A percentile compares a stretch with the other conserved stretches of the same genome.
Evolutionary conservation across 768 basidiomycete genomes (phyloP).

Genomic region (Gelatoporia subvermispora): DNA sequence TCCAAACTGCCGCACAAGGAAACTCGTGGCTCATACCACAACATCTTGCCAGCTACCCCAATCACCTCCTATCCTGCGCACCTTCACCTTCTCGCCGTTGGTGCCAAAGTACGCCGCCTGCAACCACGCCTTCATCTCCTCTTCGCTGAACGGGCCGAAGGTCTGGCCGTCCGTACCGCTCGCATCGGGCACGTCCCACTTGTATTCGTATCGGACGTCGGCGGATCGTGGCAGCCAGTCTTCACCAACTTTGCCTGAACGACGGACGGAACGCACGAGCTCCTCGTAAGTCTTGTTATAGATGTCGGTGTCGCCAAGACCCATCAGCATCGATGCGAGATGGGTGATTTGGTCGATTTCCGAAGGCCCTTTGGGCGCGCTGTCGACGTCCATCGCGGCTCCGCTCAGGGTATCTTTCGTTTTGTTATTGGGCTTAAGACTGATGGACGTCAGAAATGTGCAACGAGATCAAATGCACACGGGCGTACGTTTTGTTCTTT

Average conservation of each 20-base stretch:
- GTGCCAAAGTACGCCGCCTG: slow-evolving; percentile 78
- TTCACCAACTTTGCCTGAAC: slow-evolving; percentile 61
- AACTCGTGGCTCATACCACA: slow-evolving; percentile 33
- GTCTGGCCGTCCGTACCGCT: slow-evolving; percentile 41
- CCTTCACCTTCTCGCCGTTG: slow-evolving; percentile 70
- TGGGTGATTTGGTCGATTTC: slow-evolving; percentile 81
- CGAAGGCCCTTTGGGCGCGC: slow-evolving; percentile 21
- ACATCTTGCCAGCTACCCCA: slow-evolving; percentile 74
- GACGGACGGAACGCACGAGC: slow-evolving; percentile 69
- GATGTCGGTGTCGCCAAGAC: slow-evolving; percentile 78
- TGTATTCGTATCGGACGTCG: slow-evolving; percentile 75
- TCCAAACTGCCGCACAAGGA: neutral
- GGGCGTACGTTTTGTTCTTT: slow-evolving; percentile 17
- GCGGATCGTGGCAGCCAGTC: slow-evolving; percentile 77
- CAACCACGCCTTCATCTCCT: slow-evolving; percentile 78
- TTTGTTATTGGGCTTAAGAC: slow-evolving; percentile 27
- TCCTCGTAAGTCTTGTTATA: slow-evolving; percentile 86
- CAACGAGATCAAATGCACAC: neutral
- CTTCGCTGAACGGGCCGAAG: slow-evolving; percentile 79
- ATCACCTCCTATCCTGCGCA: slow-evolving; percentile 61
- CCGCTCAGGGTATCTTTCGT: slow-evolving; percentile 19
- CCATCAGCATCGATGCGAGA: slow-evolving; percentile 84
- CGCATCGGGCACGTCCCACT: slow-evolving; percentile 59
- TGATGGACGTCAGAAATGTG: slow-evolving; percentile 11
- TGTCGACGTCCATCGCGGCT: slow-evolving; percentile 47